A percentile compares a stretch with the other conserved stretches of the same genome.
These are phyloP conservation scores for Plasmodium ovale DNA, from an alignment of 169 alveolate species.

Conservation along the genomic window DNA sequence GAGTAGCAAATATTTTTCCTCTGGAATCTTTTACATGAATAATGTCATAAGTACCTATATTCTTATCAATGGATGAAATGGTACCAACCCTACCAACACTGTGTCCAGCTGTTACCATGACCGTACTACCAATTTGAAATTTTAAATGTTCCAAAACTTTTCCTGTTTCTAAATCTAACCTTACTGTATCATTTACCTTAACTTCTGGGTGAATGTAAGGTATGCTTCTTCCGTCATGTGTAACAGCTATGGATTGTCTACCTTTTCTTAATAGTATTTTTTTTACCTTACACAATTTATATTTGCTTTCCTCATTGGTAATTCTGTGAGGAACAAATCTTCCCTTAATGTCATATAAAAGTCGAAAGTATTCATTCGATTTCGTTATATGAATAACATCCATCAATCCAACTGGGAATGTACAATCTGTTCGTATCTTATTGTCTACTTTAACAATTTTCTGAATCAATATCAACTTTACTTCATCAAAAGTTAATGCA, in stretches of 20 bases:
- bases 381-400: conserved; percentile 96
- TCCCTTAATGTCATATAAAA: conserved; percentile 98
- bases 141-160: conserved; percentile 95
- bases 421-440: conserved; percentile 96
- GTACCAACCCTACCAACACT: conserved; percentile 99
- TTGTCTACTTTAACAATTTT: conserved; percentile 97
- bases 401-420: conserved; percentile 98
- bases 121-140: conserved; percentile 95
- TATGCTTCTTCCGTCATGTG: conserved; percentile 99
- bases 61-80: conserved; percentile 95
- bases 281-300: conserved; percentile 97
- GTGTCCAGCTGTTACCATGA: conserved; percentile 98
- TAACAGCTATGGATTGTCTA: conserved; percentile 96
- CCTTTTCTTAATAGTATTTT: conserved; percentile 96
- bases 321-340: conserved; percentile 96
- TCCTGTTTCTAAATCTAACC: conserved; percentile 95
- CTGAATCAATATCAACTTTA: conserved; percentile 95
- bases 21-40: conserved; percentile 95
- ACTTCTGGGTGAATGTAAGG: conserved; percentile 98
- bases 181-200: conserved; percentile 96
- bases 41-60: conserved; percentile 97
- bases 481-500: conserved; percentile 95
- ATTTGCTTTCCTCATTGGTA: conserved; percentile 95
- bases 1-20: conserved; percentile 96
- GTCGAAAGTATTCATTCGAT: conserved; percentile 96